Evolutionary conservation across 148 eudicot species (phyloP).

Genomic region (Rhododendron vialii): DNA sequence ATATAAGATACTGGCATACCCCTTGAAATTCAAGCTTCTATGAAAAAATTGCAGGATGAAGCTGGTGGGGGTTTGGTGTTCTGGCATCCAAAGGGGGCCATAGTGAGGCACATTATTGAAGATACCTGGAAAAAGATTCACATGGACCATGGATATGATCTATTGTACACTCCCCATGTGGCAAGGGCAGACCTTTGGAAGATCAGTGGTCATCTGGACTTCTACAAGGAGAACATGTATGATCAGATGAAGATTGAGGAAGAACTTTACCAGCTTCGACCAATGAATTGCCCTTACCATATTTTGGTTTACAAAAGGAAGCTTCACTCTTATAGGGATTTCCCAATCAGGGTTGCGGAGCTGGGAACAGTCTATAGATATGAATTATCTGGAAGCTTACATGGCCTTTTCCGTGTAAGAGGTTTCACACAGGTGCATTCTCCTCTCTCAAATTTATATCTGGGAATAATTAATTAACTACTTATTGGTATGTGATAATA

Average conservation of each 20-base stretch:
- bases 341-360: conserved; percentile 94
- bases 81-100: conserved; percentile 99
- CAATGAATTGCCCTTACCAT: conserved; percentile 99
- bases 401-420: conserved; percentile 97
- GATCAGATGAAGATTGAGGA: conserved; percentile 95
- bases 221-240: conserved; percentile 92
- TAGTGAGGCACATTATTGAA: conserved; percentile 87
- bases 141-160: conserved; percentile 77
- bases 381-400: conserved; percentile 91
- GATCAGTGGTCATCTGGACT: conserved; percentile 98
- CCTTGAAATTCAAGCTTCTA: conserved; percentile 5
- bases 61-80: conserved; percentile 99
- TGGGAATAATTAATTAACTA: background rate
- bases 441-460: background rate
- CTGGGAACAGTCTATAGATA: conserved; percentile 97
- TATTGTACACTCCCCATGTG: conserved; percentile 96
- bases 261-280: conserved; percentile 96
- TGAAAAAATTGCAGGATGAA: conserved; percentile 61
- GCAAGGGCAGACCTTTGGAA: conserved; percentile 97
- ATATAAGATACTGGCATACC: background rate
- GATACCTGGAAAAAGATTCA: conserved; percentile 92
- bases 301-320: conserved; percentile 83
- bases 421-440: conserved; percentile 89
- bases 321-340: conserved; percentile 87
- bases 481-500: background rate